Evolutionary conservation across 345 rosid genomes (phyloP), one percentile per base, ranked within the genome.

Genomic region (Salix suchowensis): DNA sequence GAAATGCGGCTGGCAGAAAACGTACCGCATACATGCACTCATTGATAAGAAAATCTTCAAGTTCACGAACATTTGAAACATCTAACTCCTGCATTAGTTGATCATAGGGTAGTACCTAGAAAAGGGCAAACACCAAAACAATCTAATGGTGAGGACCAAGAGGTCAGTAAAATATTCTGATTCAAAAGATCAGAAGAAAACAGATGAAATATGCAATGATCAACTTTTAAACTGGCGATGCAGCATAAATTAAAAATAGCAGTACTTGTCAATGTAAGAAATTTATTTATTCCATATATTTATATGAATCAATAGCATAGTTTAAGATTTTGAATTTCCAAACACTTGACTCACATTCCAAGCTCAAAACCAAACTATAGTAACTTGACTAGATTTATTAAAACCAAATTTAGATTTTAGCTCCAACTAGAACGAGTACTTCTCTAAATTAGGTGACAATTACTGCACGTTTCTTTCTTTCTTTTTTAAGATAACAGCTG

Each of bases 11-110:
- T 9, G 42, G 42, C 74, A 80, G 77, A 70, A 68, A 34, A 88
- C 99, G 52, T 85, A 94, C 99, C 85, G 82, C 89, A 75, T 93
- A 94, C 97, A 96, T 93, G 86, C 99, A 93, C 78, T 92, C 99
- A 65, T 96, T 93, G 76, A 94, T 96, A 58, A 96, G 98, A 88
- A 96, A 96, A 88, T 96, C 98, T 82, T 96, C 98, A 75, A 96
- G 99, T 79, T 96, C 94, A 77, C 99, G 96, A 12, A 93, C 96
- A 91, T 96, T 96, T 70, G 87, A 72, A 71, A 96, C 90, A 80
- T 93, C 99, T 76, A 96, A 84, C 84, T 91, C 98, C 80, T 74
- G 91, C 98, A 93, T 93, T 65, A 96, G 89, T 68, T 86, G 86
- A 86, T 92, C 90, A 86, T 96, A 96, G 39, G 91, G 92, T 64